These are phyloP conservation scores for Phallus indusiatus DNA, from an alignment of 768 basidiomycete species.

Conservation along the genomic window DNA sequence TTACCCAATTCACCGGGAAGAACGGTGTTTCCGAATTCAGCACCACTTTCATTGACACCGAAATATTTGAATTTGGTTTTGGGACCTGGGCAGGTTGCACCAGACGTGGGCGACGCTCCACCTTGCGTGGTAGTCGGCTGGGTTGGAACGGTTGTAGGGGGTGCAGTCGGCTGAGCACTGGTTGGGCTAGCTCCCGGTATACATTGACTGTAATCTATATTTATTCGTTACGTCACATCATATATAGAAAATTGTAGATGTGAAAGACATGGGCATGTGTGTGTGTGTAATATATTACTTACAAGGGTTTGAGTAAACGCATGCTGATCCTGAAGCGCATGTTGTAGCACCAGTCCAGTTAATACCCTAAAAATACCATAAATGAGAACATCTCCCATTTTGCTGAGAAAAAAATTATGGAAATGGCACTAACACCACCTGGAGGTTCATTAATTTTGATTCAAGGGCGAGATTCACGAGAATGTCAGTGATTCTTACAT, in stretches of 20 bases:
- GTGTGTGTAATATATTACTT: conserved; percentile 11
- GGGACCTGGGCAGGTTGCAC: conserved; percentile 25
- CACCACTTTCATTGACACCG: conserved; percentile 54
- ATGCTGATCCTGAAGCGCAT: conserved; percentile 37
- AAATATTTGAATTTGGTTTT: conserved; percentile 52
- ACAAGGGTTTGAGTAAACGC: conserved; percentile 35
- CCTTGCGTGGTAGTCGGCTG: conserved; percentile 20
- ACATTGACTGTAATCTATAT: conserved; percentile 41
- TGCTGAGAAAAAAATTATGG: neutral
- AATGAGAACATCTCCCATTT: neutral
- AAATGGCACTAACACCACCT: conserved; percentile 19
- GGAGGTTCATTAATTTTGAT: neutral
- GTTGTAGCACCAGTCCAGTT: conserved; percentile 34
- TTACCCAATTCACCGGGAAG: conserved; percentile 36
- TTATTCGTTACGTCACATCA: neutral
- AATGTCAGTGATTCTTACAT: conserved; percentile 19
- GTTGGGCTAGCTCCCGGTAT: conserved; percentile 24
- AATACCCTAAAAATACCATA: conserved; percentile 21
- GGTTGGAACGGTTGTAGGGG: conserved; percentile 21
- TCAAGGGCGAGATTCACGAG: neutral
- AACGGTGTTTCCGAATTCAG: conserved; percentile 44
- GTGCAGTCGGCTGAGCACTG: conserved; percentile 13
- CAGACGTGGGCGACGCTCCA: conserved; percentile 13
- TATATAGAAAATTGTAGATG: neutral
- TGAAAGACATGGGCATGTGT: neutral